Base-by-base conservation (phyloP, 352 stramenopile genomes). In the Phytophthora podocarpi region DNA sequence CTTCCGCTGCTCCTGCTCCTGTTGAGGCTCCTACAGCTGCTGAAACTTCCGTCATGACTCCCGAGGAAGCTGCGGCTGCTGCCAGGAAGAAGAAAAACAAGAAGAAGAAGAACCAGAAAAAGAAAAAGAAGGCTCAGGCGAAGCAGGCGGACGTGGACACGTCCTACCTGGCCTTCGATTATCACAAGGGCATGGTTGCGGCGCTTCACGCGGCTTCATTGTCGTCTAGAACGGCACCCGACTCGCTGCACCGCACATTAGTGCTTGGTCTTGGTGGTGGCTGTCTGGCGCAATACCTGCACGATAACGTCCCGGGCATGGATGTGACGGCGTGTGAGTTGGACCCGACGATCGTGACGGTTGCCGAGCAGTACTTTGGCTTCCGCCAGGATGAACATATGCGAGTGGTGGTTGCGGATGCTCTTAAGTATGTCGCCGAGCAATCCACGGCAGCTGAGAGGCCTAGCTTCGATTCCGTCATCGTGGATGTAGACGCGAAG, bases 401-500 rank as follows among this genome's bases (percentile, higher is more conserved):
- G 52, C 53, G 54, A 2, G 72, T 89, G 11, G 52, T 81, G 18
- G 61, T 90, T 8, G 59, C 56, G 11, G 78, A 91, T 42, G 81
- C 80, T 15, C 48, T 90, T 8, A 64, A 74, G 9, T 82, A 76
- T 23, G 62, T 86, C 16, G 64, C 62, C 11, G 54, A 82, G n/a
- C 59, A 73, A 41, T 60, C 53, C 16, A 28, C 49, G 2, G 30
- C 41, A 13, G 31, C 32, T 9, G 60, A 59, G 16, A 71, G 59
- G 21, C 49, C 40, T 11, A 62, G 13, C 10, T 82, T 76, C 39
- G 69, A 90, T 59, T 83, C 76, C 15, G 82, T 95, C 31, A 72
- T 93, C 36, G 59, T 95, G 18, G 85, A 95, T 48, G 85, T 95
- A 18, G 85, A 95, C 58, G 79, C 82, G 27, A 91, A 91, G 52